Conservation (phyloP, 2,329 filamentous ascomycete species). For the Diplodia seriata region DNA sequence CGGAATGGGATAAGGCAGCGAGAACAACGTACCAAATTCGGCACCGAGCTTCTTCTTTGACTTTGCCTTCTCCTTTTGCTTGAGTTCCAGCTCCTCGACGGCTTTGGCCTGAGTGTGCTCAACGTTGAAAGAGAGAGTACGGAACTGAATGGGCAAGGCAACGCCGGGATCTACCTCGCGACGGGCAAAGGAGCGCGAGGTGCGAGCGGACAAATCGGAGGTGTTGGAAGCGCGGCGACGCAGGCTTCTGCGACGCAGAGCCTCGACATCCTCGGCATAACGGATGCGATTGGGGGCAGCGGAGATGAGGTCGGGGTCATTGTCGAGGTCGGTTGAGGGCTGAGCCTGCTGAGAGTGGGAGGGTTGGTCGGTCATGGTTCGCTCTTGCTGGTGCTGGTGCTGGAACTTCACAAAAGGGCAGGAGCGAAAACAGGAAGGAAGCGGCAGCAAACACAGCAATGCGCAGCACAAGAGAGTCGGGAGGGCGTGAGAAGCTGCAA, state of each 20-base stretch:
- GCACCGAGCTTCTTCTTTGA: constrained; percentile 45
- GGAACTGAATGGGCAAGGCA: constrained; percentile 53
- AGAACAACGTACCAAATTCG: constrained; percentile 41
- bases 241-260: constrained; percentile 39
- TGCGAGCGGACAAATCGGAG: constrained; percentile 42
- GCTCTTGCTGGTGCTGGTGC: background rate
- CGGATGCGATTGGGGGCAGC: constrained; percentile 36
- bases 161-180: constrained; percentile 52
- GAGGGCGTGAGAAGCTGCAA: background rate
- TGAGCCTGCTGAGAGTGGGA: background rate
- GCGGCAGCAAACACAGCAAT: background rate
- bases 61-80: constrained; percentile 40
- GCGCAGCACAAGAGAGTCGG: background rate
- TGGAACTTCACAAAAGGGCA: background rate
- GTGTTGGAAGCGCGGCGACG: constrained; percentile 34
- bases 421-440: background rate
- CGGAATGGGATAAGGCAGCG: background rate
- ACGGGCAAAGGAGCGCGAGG: constrained; percentile 47
- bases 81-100: constrained; percentile 27
- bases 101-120: constrained; percentile 44
- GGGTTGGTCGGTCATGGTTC: constrained; percentile 1
- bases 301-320: constrained; percentile 18
- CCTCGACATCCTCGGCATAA: constrained; percentile 47
- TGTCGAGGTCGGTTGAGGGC: background rate
- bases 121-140: constrained; percentile 55